Percentiles rank a stretch among this genome's conserved stretches.
These are phyloP conservation scores for Escallonia rubra DNA, from an alignment of 129 eudicot species.

Conservation along the genomic window DNA sequence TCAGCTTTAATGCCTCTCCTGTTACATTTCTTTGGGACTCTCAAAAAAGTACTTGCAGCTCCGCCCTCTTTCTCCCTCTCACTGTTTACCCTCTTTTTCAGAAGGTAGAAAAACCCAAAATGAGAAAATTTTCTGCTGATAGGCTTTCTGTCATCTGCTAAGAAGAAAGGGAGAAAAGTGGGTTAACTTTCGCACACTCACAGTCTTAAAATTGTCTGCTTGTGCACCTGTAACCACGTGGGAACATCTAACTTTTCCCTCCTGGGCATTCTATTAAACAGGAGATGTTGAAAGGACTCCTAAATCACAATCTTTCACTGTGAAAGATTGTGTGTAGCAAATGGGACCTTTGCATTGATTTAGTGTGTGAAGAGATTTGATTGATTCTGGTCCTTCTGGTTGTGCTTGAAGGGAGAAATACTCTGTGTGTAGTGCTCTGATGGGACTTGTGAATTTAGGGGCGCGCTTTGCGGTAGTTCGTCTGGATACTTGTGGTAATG, in stretches of 20 bases:
- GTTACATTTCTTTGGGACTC: conserved; percentile 76
- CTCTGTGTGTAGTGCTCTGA: background rate
- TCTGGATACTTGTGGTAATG: conserved; percentile 1
- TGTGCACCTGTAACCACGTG: conserved; percentile 27
- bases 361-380: conserved; percentile 16
- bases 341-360: background rate
- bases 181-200: conserved; percentile 55
- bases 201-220: conserved; percentile 52
- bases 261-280: conserved; percentile 16
- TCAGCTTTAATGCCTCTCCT: conserved; percentile 55
- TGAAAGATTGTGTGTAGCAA: background rate
- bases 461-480: background rate
- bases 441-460: background rate
- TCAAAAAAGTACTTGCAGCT: conserved; percentile 39
- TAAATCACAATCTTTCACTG: conserved; percentile 18
- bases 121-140: conserved; percentile 25
- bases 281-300: conserved; percentile 41
- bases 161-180: conserved; percentile 30
- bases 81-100: conserved; percentile 1
- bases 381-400: background rate
- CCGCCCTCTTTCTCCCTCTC: conserved; percentile 10
- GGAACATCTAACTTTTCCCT: conserved; percentile 38
- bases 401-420: no score
- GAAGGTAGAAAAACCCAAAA: conserved; percentile 8
- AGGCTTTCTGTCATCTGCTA: conserved; percentile 22